These are phyloP conservation scores for Glutinoglossum americanum DNA, from an alignment of 495 filamentous ascomycete genomes.

Conservation along the genomic window DNA sequence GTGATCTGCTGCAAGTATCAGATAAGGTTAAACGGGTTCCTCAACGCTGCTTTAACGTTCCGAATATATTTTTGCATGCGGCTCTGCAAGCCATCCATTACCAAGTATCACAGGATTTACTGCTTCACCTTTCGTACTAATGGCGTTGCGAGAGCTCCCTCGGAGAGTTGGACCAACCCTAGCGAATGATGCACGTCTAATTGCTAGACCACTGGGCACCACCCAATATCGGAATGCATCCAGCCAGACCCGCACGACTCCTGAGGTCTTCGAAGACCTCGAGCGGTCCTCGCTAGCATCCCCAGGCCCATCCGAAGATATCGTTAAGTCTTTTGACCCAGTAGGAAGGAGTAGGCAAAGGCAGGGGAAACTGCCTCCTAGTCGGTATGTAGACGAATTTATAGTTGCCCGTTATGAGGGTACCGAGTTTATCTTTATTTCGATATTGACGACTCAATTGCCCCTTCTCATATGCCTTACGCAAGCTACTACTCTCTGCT, in stretches of 20 bases:
- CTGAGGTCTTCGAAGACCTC: conserved; percentile 8
- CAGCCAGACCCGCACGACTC: conserved; percentile 15
- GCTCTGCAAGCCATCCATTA: not conserved
- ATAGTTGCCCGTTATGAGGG: not conserved
- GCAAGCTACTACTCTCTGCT: not conserved
- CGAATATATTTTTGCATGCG: not conserved
- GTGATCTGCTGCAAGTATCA: not conserved
- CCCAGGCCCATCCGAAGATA: conserved; percentile 14
- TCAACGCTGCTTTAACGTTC: not conserved
- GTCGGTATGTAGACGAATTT: conserved; percentile 29
- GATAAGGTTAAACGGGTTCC: not conserved
- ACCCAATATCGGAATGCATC: conserved; percentile 26
- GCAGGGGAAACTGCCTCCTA: conserved; percentile 36
- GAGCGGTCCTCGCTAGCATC: conserved; percentile 16
- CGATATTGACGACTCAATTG: conserved; percentile 10
- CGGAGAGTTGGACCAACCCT: conserved; percentile 7
- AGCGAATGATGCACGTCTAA: conserved; percentile 11
- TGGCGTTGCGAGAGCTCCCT: conserved; percentile 14
- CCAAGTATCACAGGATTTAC: no score
- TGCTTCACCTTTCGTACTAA: not conserved
- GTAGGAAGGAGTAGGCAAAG: conserved; percentile 27
- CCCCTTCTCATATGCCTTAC: not conserved
- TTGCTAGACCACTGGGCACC: conserved; percentile 7
- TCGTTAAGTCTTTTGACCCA: conserved; percentile 32
- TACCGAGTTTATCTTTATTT: conserved; percentile 4